Base-by-base conservation (phyloP, 208 protist genomes). In the Zelonia costaricensis region DNA sequence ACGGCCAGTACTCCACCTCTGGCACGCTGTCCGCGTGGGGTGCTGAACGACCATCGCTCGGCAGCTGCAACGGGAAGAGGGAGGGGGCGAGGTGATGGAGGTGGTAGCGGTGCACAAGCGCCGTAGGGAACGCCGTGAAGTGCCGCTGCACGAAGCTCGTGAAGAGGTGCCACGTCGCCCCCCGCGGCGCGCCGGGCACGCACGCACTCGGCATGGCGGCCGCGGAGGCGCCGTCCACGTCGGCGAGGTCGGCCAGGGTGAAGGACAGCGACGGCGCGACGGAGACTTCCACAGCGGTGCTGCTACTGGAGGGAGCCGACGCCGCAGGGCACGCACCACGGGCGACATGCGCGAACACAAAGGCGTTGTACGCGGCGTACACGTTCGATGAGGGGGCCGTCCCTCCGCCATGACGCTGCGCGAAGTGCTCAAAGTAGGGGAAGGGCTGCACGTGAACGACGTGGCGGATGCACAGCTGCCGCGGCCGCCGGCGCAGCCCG, bases 121-220 rank as follows among this genome's bases (percentile, higher is more conserved):
- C 89, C 10, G 89, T 95, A 0, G 89, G 89, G 56, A 93, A 93
- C 9, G 86, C 86, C 13, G 86, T 88, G 61, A 75, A 93, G 47
- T 62, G 47, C 10, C 43, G 44, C 48, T 83, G 74, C 16, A 90
- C 58, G 33, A 56, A 47, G 28, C 73, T 66, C 23, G 80, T 84
- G 52, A 92, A 94, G 38, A 91, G 59, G 36, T 94, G 88, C 36
- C 45, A 74, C 20, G 81, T 88, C n/a, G 15, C 52, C 23, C 31
- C 25, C 57, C 30, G 51, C 18, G 15, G 31, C n/a, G 10, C 20
- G 15, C 10, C 18, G 10, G 36, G 10, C 36, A 16, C 36, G 36
- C 36, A 16, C 36, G 36, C 36, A 42, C 36, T 42, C 9, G 43
- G 20, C 23, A 43, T n/a, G 15, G 4, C 18, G 1, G 10, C 30